These are phyloP conservation scores for Mimosa bimucronata DNA, from an alignment of 306 rosid genomes.

Conservation along the genomic window DNA sequence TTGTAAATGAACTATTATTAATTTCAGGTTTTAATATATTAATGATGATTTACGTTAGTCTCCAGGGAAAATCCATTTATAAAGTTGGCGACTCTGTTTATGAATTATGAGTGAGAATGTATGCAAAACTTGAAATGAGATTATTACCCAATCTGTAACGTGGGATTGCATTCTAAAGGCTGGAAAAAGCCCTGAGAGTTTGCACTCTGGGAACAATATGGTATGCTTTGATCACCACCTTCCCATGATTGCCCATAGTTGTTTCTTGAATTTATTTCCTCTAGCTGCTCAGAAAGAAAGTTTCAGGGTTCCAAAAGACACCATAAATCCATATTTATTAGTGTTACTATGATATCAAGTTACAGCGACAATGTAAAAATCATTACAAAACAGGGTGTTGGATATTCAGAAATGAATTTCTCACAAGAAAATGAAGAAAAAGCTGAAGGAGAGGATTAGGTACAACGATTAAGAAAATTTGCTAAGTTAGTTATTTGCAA, in stretches of 20 bases:
- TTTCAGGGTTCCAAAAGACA: background rate
- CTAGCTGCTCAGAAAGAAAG: slow-evolving; percentile 56
- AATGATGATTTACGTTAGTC: background rate
- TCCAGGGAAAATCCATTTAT: background rate
- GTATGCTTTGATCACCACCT: slow-evolving; percentile 69
- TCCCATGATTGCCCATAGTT: slow-evolving; percentile 78
- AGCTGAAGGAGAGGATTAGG: background rate
- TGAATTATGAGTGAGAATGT: too few species aligned
- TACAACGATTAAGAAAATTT: too few species aligned
- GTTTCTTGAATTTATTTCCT: slow-evolving; percentile 73
- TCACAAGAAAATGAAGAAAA: background rate
- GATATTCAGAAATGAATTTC: background rate
- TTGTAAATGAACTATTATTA: too few species aligned
- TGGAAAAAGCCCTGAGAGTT: slow-evolving; percentile 83
- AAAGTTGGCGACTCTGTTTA: background rate
- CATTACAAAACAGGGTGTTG: background rate
- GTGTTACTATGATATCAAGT: background rate
- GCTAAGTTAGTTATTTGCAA: too few species aligned
- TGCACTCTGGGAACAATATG: slow-evolving; percentile 61
- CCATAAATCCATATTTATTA: background rate
- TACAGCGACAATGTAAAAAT: background rate
- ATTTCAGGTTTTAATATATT: background rate
- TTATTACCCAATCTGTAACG: slow-evolving; percentile 81
- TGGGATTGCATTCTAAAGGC: slow-evolving; percentile 84
- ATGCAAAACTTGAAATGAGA: background rate